Evolutionary conservation across 768 basidiomycete genomes (phyloP).

Genomic region (Sarcodon sp.): DNA sequence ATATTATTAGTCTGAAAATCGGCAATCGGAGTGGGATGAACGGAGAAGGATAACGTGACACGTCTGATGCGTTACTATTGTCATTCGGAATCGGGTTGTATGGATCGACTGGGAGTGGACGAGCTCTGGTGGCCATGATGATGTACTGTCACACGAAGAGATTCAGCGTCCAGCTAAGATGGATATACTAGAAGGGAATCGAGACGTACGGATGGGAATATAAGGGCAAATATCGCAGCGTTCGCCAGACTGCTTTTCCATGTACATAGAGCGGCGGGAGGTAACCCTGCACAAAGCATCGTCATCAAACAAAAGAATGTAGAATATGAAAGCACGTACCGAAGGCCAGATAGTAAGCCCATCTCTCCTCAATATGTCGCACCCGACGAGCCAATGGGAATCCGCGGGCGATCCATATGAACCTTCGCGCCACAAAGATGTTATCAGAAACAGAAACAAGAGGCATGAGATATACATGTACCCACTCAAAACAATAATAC

Average conservation of each 20-base stretch:
- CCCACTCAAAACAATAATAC: conserved; percentile 87
- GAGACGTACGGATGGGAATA: conserved; percentile 64
- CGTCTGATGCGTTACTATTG: conserved; percentile 19
- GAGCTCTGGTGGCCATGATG: conserved; percentile 73
- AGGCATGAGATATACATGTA: conserved; percentile 10
- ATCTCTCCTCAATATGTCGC: conserved; percentile 72
- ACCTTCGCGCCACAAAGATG: conserved; percentile 26
- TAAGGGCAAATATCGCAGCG: conserved; percentile 69
- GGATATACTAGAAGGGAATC: background rate
- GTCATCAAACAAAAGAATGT: background rate
- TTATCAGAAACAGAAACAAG: background rate
- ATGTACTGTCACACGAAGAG: conserved; percentile 43
- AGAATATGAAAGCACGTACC: conserved; percentile 26
- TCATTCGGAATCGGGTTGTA: conserved; percentile 38
- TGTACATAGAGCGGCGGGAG: conserved; percentile 59
- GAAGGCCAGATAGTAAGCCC: conserved; percentile 83
- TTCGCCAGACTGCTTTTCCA: conserved; percentile 68
- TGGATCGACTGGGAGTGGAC: conserved; percentile 64
- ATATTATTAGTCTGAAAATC: conserved; percentile 61
- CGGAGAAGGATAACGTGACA: conserved; percentile 56
- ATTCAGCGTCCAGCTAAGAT: background rate
- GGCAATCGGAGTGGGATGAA: conserved; percentile 72
- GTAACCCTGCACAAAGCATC: conserved; percentile 36
- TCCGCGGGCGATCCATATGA: conserved; percentile 68
- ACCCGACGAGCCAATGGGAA: conserved; percentile 56